Base-by-base conservation (phyloP, 23 red algal species). In the Pyropia yezoensis region DNA sequence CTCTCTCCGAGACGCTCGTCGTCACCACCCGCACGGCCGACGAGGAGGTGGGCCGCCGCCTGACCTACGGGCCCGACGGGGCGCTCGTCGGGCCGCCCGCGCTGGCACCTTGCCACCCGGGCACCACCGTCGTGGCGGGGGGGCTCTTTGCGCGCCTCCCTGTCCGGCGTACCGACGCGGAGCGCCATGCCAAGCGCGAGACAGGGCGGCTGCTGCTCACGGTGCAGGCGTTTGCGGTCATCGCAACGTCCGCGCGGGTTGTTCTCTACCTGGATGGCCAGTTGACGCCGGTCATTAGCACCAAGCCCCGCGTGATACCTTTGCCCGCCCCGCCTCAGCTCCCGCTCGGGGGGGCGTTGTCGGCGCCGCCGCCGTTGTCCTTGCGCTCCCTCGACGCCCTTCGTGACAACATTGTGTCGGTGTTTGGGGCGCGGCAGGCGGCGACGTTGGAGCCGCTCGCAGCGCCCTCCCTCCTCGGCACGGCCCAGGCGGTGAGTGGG, bases 71-170 rank as follows among this genome's bases (percentile, higher is more conserved):
- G 7, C 52, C 63, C 2, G 71, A 65, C 30, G 81, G 80, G 12
- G 61, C 51, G 22, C 61, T 87, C 30, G 20, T 33, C 12, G 13
- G 28, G 14, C 53, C 39, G 39, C 39, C 33, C 13, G 56, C 20
- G 54, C 82, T 69, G 16, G 80, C 60, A 7, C 71, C 89, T 2
- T 32, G 89, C 52, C 27, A 66, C 23, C 45, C 62, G 33, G 89
- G 89, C 33, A 95, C 89, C 26, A 95, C 89, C 14, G 89, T 87
- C 2, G 50, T 33, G 12, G 89, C 78, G 15, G 73, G 54, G 8
- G 63, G 57, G 27, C 67, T 95, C 23, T 95, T 95, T 82, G 65
- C 61, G 33, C 50, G 49, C 47, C 65, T 95, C 24, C 89, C 89
- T 15, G 89, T 95, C 11, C 89, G 89, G 5, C 61, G 67, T 39